A percentile compares a stretch with the other conserved stretches of the same genome.
These are phyloP conservation scores for Chiua virens DNA, from an alignment of 768 basidiomycete genomes.

Conservation along the genomic window DNA sequence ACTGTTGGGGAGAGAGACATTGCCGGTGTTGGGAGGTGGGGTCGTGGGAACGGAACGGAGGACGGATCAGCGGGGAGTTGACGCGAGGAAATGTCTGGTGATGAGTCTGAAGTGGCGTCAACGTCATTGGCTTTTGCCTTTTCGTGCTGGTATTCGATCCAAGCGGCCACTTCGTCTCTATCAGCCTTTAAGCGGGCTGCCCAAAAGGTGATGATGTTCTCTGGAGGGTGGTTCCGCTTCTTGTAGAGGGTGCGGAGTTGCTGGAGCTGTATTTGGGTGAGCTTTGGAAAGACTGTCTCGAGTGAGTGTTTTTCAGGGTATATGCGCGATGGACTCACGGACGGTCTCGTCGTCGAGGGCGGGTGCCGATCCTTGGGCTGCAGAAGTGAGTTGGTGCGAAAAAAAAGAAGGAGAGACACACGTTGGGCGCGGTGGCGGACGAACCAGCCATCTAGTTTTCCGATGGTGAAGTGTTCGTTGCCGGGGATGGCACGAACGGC, in stretches of 20 bases:
- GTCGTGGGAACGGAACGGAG: conserved; percentile 9
- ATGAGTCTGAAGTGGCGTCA: not conserved
- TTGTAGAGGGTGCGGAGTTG: conserved; percentile 21
- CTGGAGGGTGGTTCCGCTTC: conserved; percentile 14
- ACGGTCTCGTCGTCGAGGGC: conserved; percentile 25
- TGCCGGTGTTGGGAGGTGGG: conserved; percentile 31
- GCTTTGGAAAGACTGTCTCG: conserved; percentile 25
- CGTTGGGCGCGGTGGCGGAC: conserved; percentile 15
- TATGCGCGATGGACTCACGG: conserved; percentile 16
- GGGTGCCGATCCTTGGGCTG: not conserved
- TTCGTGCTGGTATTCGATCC: conserved; percentile 31
- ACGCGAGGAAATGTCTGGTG: conserved; percentile 11
- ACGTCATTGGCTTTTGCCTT: conserved; percentile 13
- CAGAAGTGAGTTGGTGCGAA: no score
- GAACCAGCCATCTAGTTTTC: conserved; percentile 23
- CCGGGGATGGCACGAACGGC: conserved; percentile 20
- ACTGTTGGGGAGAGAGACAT: conserved; percentile 22
- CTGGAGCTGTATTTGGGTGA: conserved; percentile 21
- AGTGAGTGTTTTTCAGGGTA: conserved; percentile 2
- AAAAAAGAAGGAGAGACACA: no score
- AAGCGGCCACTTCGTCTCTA: conserved; percentile 16
- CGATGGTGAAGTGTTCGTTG: conserved; percentile 17
- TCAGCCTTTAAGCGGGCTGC: conserved; percentile 22
- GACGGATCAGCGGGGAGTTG: conserved; percentile 1
- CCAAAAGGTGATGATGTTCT: conserved; percentile 28